A percentile compares a stretch with the other conserved stretches of the same genome.
These are phyloP conservation scores for Radiomyces spectabilis DNA, from an alignment of 192 early-diverging fungal species.

Conservation along the genomic window DNA sequence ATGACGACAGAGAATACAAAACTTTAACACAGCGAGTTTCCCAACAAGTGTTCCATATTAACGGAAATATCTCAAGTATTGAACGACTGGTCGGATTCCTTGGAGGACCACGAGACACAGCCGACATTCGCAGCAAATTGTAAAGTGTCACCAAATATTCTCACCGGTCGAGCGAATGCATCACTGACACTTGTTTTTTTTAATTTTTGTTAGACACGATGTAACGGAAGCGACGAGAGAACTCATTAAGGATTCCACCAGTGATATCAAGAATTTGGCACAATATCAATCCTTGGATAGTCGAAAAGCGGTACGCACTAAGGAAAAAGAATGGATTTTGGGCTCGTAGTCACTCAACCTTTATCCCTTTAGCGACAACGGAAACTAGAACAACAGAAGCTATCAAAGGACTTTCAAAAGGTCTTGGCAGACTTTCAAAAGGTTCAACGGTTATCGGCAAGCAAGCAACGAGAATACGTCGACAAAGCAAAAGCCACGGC, in stretches of 20 bases:
- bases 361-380: constrained; percentile 48
- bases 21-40: constrained; percentile 61
- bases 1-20: constrained; percentile 42
- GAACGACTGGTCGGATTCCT: constrained; percentile 68
- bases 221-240: constrained; percentile 78
- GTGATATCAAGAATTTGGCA: constrained; percentile 69
- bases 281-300: constrained; percentile 38
- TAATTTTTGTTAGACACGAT: constrained; percentile 51
- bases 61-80: constrained; percentile 77
- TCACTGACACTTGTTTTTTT: background rate
- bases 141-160: constrained; percentile 36
- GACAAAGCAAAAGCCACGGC: constrained; percentile 55
- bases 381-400: constrained; percentile 86
- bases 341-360: background rate
- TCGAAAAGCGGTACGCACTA: constrained; percentile 16
- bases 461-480: constrained; percentile 80
- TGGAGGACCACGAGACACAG: constrained; percentile 70
- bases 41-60: constrained; percentile 81
- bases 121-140: constrained; percentile 67
- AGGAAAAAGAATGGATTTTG: background rate
- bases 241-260: constrained; percentile 70
- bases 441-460: constrained; percentile 74
- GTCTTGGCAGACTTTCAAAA: constrained; percentile 85
- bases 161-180: background rate
- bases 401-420: constrained; percentile 92